Percentiles rank a stretch among this genome's conserved stretches.
Conservation (phyloP, 2,329 filamentous ascomycete species). For the Cytospora piceae region DNA sequence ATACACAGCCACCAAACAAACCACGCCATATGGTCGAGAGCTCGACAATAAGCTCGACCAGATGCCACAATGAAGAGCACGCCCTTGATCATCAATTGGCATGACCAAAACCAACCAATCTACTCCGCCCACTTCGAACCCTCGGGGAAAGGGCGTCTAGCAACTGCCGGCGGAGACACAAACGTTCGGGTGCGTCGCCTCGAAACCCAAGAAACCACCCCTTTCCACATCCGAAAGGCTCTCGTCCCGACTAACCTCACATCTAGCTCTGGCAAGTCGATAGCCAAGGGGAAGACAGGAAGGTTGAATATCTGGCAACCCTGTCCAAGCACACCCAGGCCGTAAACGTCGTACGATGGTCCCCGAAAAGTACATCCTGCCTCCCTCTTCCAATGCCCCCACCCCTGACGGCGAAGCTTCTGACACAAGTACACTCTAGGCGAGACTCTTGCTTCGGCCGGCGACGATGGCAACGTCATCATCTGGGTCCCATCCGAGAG, state of each 20-base stretch:
- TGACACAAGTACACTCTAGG: constrained; percentile 54
- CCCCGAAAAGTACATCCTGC: constrained; percentile 74
- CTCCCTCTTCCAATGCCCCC: background rate
- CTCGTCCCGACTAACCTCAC: constrained; percentile 11
- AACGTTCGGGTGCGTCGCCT: constrained; percentile 77
- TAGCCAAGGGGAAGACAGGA: constrained; percentile 79
- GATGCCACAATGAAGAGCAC: constrained; percentile 83
- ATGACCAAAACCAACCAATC: constrained; percentile 94
- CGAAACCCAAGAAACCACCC: background rate
- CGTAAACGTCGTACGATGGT: constrained; percentile 97
- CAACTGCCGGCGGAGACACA: constrained; percentile 94
- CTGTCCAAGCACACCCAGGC: constrained; percentile 93
- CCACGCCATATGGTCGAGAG: constrained; percentile 10
- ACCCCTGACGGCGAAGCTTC: constrained; percentile 6
- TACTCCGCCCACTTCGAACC: constrained; percentile 98
- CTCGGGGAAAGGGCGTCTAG: constrained; percentile 85
- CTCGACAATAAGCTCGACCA: constrained; percentile 24
- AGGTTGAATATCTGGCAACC: constrained; percentile 89
- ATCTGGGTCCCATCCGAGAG: constrained; percentile 91
- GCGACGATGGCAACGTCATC: constrained; percentile 96
- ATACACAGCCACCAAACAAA: background rate
- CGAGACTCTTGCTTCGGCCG: constrained; percentile 90
- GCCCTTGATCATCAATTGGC: constrained; percentile 97
- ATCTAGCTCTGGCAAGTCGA: constrained; percentile 88
- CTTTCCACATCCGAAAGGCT: background rate